Evolutionary conservation across 1,284 basidiomycete species (phyloP), one percentile per base, ranked within the genome.

Genomic region (Apiotrichum laibachii): DNA sequence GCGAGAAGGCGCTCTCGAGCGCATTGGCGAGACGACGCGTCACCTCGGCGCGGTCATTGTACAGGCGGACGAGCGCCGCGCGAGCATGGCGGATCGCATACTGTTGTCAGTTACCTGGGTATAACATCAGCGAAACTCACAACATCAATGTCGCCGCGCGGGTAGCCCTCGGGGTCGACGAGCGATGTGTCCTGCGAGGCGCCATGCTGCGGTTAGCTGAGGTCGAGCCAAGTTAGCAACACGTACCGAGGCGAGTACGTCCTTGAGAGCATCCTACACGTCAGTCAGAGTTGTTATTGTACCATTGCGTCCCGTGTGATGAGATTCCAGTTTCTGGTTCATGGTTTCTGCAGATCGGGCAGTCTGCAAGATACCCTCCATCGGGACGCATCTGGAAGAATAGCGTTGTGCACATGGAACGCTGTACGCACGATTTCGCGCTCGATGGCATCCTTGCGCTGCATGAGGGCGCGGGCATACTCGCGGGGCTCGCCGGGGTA

Each of bases 151-250:
- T 81, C 80, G 15, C 84, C 85, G 12, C 90, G 83, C 1, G 92
- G 92, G 75, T 90, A 95, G 8, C 92, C 92, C 58, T 93, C 87
- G 0, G 80, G 67, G 70, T 94, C 91, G 50, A 94, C 83, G 37
- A 95, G 84, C 0, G 89, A 85, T 0, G 88, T 85, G 12, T 65
- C 66, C 11, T 56, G 49, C 16, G 66, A 71, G 4, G 66, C 65
- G 10, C 67, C 68, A 61, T 78, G 73, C 76, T 77, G 48, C 37
- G 12, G 44, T 22, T 12, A 11, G 13, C 0, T 31, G 18, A 47
- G n/a, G 9, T 7, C 26, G 26, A 15, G 2, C 12, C 2, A 26
- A 10, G 15, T 16, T 12, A 7, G 21, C 13, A 13, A 11, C 31
- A 56, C 67, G 45, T 26, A 70, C 68, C 22, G 70, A 72, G 9